Base-by-base conservation (phyloP, 345 rosid species). In the Melastoma malabathricum region DNA sequence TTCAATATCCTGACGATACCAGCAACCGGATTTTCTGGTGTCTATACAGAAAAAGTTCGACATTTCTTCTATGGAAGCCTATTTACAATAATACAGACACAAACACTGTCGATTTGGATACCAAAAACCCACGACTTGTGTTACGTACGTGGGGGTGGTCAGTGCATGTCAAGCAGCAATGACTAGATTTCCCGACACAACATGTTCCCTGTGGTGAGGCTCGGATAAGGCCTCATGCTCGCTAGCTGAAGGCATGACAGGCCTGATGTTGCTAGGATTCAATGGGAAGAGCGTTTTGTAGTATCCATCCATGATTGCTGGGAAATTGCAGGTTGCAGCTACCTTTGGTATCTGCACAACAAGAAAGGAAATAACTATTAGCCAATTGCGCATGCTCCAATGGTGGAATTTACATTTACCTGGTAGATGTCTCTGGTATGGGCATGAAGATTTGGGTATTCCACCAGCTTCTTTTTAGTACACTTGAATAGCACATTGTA, bases 401-500 rank as follows among this genome's bases (percentile, higher is more conserved):
- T 2, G 6, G 3, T 27, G 31, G 2, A 18, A 47, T 16, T 2
- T 15, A 3, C 13, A n/a, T 44, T 19, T 64, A 82, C 84, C 90
- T 84, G 96, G 63, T 86, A 90, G 45, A 90, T 82, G 31, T 84
- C 92, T 1, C 77, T 68, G 76, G 80, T 64, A 52, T 74, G 83
- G 13, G 64, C 81, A 44, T 84, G 79, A 54, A 86, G 86, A 71
- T 78, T 80, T 8, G 79, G 65, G 48, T 72, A 86, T 56, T 90
- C 94, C 0, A 80, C 46, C 18, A 86, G 72, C 80, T 82, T 86
- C 77, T 72, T 84, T 75, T 80, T 84, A 1, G 87, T 76, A 72
- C 96, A 84, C 66, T 86, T 86, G 75, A 90, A 86, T 49, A 86
- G 60, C 50, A 80, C 76, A 65, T 82, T 78, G 58, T 90, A 90